These are phyloP conservation scores for Neurospora sp. DNA, from an alignment of 495 filamentous ascomycete species.

Conservation along the genomic window DNA sequence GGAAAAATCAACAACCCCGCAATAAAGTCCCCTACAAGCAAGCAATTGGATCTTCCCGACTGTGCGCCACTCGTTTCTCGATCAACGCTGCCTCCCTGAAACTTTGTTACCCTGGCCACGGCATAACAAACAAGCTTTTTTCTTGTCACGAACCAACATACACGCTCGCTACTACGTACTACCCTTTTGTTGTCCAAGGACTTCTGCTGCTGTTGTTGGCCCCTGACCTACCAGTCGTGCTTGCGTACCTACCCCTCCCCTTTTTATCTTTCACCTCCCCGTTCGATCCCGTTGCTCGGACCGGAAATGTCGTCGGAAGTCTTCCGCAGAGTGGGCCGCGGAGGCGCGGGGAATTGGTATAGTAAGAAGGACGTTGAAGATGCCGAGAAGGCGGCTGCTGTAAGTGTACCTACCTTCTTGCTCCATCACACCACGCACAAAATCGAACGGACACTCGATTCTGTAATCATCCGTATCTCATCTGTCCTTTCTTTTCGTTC, in stretches of 20 bases:
- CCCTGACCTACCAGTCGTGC: neutral
- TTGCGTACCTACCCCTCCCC: neutral
- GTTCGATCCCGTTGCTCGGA: neutral
- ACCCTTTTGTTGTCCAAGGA: neutral
- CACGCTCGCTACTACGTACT: neutral
- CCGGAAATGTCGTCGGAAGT: slow-evolving; percentile 17
- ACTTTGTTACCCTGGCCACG: neutral
- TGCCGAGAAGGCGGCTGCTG: slow-evolving; percentile 23
- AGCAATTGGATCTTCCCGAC: neutral
- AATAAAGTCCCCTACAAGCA: neutral
- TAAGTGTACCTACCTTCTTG: slow-evolving; percentile 8
- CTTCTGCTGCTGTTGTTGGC: neutral
- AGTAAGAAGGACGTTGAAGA: slow-evolving; percentile 43
- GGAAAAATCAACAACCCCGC: neutral
- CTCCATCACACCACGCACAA: neutral
- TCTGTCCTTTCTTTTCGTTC: neutral
- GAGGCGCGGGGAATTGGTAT: slow-evolving; percentile 56
- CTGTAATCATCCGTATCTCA: too few species aligned
- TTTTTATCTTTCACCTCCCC: neutral
- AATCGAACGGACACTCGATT: neutral
- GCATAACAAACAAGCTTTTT: neutral
- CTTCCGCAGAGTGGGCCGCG: slow-evolving; percentile 33
- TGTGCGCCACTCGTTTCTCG: neutral
- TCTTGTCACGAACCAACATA: neutral
- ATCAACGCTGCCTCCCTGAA: neutral